Evolutionary conservation across 331 rosid species (phyloP), one percentile per base, ranked within the genome.

Genomic region (Arachis monticola): DNA sequence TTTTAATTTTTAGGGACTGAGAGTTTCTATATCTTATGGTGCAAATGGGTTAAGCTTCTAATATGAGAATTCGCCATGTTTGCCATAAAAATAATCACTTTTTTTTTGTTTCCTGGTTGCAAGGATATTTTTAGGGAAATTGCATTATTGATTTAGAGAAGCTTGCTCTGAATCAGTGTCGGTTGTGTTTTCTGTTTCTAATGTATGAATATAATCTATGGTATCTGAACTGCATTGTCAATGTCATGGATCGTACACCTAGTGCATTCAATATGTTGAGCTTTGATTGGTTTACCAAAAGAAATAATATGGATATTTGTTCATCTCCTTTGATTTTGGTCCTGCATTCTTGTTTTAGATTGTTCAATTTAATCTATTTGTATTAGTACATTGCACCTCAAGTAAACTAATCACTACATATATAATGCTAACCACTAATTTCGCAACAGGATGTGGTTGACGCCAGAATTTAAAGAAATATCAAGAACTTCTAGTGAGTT

Each of bases 371-470:
- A 42, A 14, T 64, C 60, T 70, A 0, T 61, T 51, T 60, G 62
- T 67, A 46, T 61, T 51, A 69, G 62, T 67, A 46, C 44, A 45
- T 70, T 60, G 47, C 32, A 64, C 79, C 72, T 65, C 53, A 47
- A 32, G 42, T 41, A 40, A 83, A 68, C 80, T 55, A 30, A 42
- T 59, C 7, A 30, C 64, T 58, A 67, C 66, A 45, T 60, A 5
- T 51, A 58, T 35, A 72, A 58, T 77, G 64, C 74, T 77, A 64
- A 73, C 69, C 61, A 64, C 64, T n/a, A 48, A n/a, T 64, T 72
- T 69, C 83, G 67, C 51, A 56, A 74, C 97, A 94, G 97, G 93
- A 85, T 91, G 84, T 87, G 88, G 93, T 82, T 69, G 47, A 55
- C 85, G 74, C 87, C 90, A 40, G 91, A 83, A 74, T 78, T 77